Conservation (phyloP, 179 eudicot genomes). For the Spergularia azorica region DNA sequence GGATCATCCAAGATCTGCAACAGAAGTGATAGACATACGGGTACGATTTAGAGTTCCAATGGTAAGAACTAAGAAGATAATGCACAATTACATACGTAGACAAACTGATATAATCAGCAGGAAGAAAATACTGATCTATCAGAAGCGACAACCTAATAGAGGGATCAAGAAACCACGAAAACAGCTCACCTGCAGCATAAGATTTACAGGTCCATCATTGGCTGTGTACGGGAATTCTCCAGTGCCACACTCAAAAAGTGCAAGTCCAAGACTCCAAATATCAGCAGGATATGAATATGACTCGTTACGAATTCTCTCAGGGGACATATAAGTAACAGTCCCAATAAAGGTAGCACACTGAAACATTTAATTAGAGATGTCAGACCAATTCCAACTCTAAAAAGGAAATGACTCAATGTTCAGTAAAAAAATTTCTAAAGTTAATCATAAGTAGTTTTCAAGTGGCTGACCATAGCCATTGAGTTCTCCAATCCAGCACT, state of each 20-base stretch:
- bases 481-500: conserved; percentile 98
- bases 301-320: conserved; percentile 93
- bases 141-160: background rate
- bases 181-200: conserved; percentile 82
- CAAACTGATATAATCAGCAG: background rate
- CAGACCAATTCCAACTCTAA: conserved; percentile 8
- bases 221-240: conserved; percentile 92
- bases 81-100: background rate
- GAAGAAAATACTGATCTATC: background rate
- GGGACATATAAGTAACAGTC: conserved; percentile 98
- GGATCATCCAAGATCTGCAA: conserved; percentile 93
- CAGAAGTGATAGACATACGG: background rate
- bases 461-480: conserved; percentile 82
- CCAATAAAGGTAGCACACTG: conserved; percentile 99
- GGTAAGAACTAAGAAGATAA: conserved; percentile 5
- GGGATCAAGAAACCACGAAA: background rate
- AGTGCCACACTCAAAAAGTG: conserved; percentile 95
- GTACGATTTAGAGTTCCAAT: background rate
- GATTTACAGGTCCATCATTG: conserved; percentile 91
- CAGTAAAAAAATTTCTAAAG: background rate
- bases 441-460: background rate
- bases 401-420: background rate
- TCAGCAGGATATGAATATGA: conserved; percentile 97
- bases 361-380: conserved; percentile 21
- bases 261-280: conserved; percentile 99